Percentiles rank a stretch among this genome's conserved stretches.
Evolutionary conservation across 495 filamentous ascomycete species (phyloP).

Genomic region (Saxophila tyrrhenica): DNA sequence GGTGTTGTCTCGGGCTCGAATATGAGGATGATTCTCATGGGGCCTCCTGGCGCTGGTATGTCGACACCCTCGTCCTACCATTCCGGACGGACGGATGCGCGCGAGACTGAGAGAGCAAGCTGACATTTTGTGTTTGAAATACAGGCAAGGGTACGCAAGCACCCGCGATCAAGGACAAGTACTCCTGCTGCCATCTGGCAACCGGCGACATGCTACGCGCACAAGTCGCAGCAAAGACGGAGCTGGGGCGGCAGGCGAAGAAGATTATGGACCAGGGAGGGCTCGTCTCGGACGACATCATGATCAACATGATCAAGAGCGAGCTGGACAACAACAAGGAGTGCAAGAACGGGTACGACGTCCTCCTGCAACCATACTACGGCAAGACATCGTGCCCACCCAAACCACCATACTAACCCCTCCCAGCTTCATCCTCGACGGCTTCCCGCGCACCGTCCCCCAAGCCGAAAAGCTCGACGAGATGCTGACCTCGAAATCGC

Average conservation of each 20-base stretch:
- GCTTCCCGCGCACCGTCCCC: conserved; percentile 91
- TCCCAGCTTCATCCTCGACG: conserved; percentile 90
- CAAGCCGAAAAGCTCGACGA: conserved; percentile 89
- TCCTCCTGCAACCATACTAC: no score
- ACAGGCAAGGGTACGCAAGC: conserved; percentile 98
- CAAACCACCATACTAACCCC: conserved; percentile 18
- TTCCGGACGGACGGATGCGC: neutral
- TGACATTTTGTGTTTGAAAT: no score
- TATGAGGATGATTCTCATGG: conserved; percentile 94
- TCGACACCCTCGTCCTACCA: conserved; percentile 7
- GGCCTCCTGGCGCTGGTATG: conserved; percentile 92
- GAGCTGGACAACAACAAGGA: conserved; percentile 88
- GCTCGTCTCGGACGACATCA: conserved; percentile 96
- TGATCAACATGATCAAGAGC: conserved; percentile 97
- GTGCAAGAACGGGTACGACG: conserved; percentile 84
- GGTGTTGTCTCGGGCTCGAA: conserved; percentile 31
- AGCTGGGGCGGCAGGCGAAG: conserved; percentile 91
- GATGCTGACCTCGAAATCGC: conserved; percentile 64
- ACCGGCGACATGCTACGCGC: conserved; percentile 99
- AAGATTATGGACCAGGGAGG: conserved; percentile 99
- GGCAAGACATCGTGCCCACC: no score
- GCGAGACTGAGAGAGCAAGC: conserved; percentile 1
- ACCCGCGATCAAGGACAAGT: conserved; percentile 94
- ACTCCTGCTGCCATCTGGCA: conserved; percentile 90
- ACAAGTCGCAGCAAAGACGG: conserved; percentile 96